Base-by-base conservation (phyloP, 371 early-diverging fungal genomes). In the Apophysomyces ossiformis region DNA sequence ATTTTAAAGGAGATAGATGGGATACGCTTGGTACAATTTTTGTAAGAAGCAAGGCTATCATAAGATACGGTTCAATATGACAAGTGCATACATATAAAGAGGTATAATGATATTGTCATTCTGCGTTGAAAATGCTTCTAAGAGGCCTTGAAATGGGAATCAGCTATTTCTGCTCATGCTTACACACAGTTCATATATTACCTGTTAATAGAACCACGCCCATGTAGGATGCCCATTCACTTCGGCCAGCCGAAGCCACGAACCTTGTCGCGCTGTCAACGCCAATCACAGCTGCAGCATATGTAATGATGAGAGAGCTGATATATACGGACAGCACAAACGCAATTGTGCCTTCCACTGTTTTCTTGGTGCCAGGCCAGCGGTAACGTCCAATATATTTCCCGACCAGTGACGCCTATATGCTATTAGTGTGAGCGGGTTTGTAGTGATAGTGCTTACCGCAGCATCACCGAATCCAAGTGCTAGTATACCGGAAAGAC, bases 391-490 rank as follows among this genome's bases (percentile, higher is more conserved):
- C 98, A 65, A 75, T 85, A 1, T 77, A 63, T 57, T 92, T 88
- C 26, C 98, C 98, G 7, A 91, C 83, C 47, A 95, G 78, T 1
- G 96, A 96, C 6, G 96, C 96, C 84, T 87, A 46, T 2, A 37
- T 32, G 26, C 21, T 18, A 37, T 65, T n/a, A 44, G 61, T 0
- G 35, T 8, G 18, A 41, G 13, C 12, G 4, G 65, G 1, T 21
- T 26, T 56, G 3, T 7, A 36, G n/a, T 26, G 26, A 18, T 5
- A 16, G 7, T 37, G 50, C 73, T 66, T 76, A 87, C 91, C 72
- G 91, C 85, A 0, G 95, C 81, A 75, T 97, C 97, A 5, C 94
- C 95, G 64, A 97, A 84, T 0, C 97, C 97, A 37, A 97, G 76
- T 0, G 92, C 78, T 58, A 96, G 73, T 38, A 96, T 88, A 7